phyloP scores from a whole-genome alignment of 176 grass and related monocot species.

The Pontederia crassipes region DNA sequence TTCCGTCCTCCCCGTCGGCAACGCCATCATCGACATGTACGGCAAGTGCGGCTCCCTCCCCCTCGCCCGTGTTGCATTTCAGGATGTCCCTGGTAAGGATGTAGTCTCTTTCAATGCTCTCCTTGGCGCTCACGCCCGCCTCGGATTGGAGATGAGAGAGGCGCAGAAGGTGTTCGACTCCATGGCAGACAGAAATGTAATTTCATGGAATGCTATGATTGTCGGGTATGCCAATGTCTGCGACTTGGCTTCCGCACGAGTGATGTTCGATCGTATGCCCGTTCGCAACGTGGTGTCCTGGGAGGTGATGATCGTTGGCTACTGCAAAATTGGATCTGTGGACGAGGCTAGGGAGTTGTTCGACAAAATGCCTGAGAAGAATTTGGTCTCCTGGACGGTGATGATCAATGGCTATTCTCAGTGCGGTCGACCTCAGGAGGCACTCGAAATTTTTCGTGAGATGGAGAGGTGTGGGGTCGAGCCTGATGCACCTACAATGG shows the following conservation, averaged over 20 bases:
- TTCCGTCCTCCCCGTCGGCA: slow-evolving; percentile 47
- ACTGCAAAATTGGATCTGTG: slow-evolving; percentile 27
- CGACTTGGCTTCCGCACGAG: slow-evolving; percentile 29
- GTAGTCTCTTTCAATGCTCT: slow-evolving; percentile 51
- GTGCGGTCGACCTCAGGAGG: slow-evolving; percentile 33
- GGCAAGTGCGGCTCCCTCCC: slow-evolving; percentile 44
- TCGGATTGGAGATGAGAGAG: slow-evolving; percentile 18
- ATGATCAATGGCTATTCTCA: slow-evolving; percentile 65
- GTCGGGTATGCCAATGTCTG: slow-evolving; percentile 46
- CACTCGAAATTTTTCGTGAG: slow-evolving; percentile 30
- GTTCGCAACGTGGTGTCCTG: slow-evolving; percentile 31
- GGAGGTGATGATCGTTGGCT: slow-evolving; percentile 42
- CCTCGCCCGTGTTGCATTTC: slow-evolving; percentile 32
- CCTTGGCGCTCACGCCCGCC: slow-evolving; percentile 48
- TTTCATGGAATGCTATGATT: slow-evolving; percentile 69
- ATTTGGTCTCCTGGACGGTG: slow-evolving; percentile 42
- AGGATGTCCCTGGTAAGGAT: slow-evolving; percentile 30
- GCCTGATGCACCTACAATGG: slow-evolving; percentile 56
- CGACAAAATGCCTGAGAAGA: slow-evolving; percentile 42
- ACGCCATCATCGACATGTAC: slow-evolving; percentile 61
- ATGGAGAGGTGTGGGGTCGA: slow-evolving; percentile 31
- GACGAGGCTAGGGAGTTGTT: slow-evolving; percentile 33
- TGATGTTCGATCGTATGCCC: slow-evolving; percentile 51
- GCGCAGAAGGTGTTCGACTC: slow-evolving; percentile 33
- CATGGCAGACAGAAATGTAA: slow-evolving; percentile 42